phyloP scores from a whole-genome alignment of 495 filamentous ascomycete genomes.

The Polyplosphaeria fusca region DNA sequence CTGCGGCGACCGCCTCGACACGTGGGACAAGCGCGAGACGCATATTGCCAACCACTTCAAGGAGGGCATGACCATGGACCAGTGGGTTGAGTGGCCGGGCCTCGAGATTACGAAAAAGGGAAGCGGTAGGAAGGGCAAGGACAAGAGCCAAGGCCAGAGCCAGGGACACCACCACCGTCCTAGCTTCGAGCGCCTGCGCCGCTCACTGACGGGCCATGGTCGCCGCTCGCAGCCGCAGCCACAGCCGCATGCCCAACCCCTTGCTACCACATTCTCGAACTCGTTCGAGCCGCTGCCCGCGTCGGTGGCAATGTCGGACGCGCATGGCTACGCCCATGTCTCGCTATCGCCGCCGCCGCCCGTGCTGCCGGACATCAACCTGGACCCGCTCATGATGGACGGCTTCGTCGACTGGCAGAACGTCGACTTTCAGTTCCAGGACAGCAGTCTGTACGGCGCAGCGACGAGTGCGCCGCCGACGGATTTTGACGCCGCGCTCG shows the following conservation, averaged over 20 bases:
- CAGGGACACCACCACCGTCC: background rate
- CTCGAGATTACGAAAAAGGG: background rate
- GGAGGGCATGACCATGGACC: conserved; percentile 24
- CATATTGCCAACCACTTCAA: conserved; percentile 33
- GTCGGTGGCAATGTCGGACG: background rate
- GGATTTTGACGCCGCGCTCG: background rate
- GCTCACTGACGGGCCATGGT: background rate
- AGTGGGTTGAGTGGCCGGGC: conserved; percentile 8
- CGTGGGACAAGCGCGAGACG: conserved; percentile 24
- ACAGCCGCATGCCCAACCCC: background rate
- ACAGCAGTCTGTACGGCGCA: background rate
- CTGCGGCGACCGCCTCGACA: conserved; percentile 5
- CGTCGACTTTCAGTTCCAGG: background rate
- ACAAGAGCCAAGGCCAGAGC: background rate
- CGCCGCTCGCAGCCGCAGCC: background rate
- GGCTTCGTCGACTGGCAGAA: background rate
- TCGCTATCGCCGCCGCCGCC: background rate
- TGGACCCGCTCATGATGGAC: background rate
- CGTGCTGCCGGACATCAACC: conserved; percentile 4
- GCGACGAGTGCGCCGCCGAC: no score
- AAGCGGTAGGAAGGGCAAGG: background rate
- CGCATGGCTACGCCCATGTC: background rate
- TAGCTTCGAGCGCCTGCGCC: background rate
- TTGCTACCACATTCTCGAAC: conserved; percentile 2
- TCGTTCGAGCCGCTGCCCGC: background rate